Conservation (phyloP, 176 grass and related monocot genomes). For the Zoysia japonica region DNA sequence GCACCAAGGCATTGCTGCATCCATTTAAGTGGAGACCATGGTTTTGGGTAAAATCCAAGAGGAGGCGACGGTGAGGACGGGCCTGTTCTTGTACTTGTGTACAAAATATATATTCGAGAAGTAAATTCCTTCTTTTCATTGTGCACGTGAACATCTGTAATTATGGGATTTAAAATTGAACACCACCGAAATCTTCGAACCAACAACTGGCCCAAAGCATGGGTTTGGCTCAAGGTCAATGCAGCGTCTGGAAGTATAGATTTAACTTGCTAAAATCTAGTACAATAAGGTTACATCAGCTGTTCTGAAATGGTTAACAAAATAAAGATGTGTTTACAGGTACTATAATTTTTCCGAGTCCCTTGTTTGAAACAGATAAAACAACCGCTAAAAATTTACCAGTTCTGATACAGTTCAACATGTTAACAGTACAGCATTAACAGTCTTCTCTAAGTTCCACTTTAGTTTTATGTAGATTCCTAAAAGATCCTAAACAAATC, state of each 20-base stretch:
- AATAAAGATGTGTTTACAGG: neutral
- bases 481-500: constrained; percentile 36
- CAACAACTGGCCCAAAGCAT: neutral
- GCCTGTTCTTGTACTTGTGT: too few species aligned
- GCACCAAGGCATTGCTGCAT: neutral
- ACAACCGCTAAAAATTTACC: neutral
- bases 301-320: constrained; percentile 24
- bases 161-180: neutral
- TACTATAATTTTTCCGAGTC: neutral
- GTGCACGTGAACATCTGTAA: neutral
- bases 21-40: neutral
- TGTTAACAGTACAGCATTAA: constrained; percentile 25
- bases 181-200: neutral
- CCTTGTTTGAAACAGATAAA: neutral
- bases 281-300: neutral
- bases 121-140: neutral
- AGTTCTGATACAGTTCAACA: constrained; percentile 33
- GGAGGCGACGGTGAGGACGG: neutral
- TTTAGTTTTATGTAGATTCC: neutral
- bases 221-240: too few species aligned
- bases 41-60: neutral
- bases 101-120: too few species aligned
- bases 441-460: neutral
- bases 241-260: too few species aligned
- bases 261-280: too few species aligned